A percentile compares a stretch with the other conserved stretches of the same genome.
phyloP scores from a whole-genome alignment of 2,329 filamentous ascomycete genomes.

The Epichloe uncinata region DNA sequence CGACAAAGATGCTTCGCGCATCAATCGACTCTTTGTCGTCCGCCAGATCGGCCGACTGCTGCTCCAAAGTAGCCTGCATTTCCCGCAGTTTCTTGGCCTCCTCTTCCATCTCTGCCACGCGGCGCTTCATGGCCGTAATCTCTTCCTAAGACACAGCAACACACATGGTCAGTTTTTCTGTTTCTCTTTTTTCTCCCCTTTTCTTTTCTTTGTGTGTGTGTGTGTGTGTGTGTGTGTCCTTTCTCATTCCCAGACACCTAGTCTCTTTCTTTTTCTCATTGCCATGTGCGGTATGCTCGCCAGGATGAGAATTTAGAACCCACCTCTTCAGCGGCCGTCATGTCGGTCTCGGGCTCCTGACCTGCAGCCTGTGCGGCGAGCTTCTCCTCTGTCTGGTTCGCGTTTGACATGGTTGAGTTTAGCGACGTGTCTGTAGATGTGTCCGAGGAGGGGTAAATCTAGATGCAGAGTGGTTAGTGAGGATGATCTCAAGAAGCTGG shows the following conservation, averaged over 20 bases:
- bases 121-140: conserved; percentile 75
- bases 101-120: conserved; percentile 82
- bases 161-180: conserved; percentile 17
- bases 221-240: not conserved
- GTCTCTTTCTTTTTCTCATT: not conserved
- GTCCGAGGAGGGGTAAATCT: not conserved
- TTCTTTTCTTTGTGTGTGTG: not conserved
- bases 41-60: conserved; percentile 67
- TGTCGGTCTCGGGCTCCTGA: conserved; percentile 5
- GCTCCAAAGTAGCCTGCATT: conserved; percentile 77
- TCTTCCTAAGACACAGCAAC: conserved; percentile 43
- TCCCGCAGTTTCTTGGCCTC: conserved; percentile 76
- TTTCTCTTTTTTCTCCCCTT: not conserved
- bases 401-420: conserved; percentile 3
- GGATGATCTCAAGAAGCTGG: not conserved
- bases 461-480: not conserved
- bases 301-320: conserved; percentile 3
- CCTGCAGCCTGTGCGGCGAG: conserved; percentile 2
- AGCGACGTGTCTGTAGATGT: not conserved
- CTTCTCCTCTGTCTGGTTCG: conserved; percentile 4
- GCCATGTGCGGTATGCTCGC: not conserved
- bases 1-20: conserved; percentile 90
- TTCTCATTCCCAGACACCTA: not conserved
- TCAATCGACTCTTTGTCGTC: conserved; percentile 96
- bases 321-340: conserved; percentile 9